Evolutionary conservation across 192 early-diverging fungal genomes (phyloP).

Genomic region (Mortierella claussenii): DNA sequence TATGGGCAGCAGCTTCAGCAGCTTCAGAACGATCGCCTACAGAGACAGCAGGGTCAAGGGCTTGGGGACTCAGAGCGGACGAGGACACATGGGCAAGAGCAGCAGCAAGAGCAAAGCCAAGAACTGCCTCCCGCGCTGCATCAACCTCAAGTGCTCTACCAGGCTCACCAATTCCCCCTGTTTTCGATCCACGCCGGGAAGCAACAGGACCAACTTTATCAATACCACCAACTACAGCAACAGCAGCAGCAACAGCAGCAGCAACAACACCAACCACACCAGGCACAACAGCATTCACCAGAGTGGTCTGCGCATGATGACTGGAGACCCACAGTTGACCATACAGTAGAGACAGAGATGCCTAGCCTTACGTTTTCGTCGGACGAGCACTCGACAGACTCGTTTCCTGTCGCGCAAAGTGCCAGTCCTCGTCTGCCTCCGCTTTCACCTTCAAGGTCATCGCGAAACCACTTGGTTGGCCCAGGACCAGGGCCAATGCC

Average conservation of each 20-base stretch:
- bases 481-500: conserved; percentile 11
- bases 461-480: background rate
- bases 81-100: no score
- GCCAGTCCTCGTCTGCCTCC: background rate
- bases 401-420: background rate
- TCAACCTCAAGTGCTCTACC: no score
- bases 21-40: conserved; percentile 1
- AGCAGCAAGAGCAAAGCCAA: conserved; percentile 2
- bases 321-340: background rate
- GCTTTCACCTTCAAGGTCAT: conserved; percentile 22
- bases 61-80: background rate
- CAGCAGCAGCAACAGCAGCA: background rate
- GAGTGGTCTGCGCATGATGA: background rate
- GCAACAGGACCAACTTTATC: no score
- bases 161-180: no score
- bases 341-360: background rate
- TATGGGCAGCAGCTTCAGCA: conserved; percentile 14
- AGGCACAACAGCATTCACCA: conserved; percentile 27
- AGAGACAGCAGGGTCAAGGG: background rate
- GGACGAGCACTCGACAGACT: background rate
- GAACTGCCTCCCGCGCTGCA: no score
- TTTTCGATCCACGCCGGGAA: no score
- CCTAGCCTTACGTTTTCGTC: background rate
- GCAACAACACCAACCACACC: conserved; percentile 10
- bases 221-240: conserved; percentile 4